Base-by-base conservation (phyloP, 2,329 filamentous ascomycete genomes). In the Clarireedia hainanense region DNA sequence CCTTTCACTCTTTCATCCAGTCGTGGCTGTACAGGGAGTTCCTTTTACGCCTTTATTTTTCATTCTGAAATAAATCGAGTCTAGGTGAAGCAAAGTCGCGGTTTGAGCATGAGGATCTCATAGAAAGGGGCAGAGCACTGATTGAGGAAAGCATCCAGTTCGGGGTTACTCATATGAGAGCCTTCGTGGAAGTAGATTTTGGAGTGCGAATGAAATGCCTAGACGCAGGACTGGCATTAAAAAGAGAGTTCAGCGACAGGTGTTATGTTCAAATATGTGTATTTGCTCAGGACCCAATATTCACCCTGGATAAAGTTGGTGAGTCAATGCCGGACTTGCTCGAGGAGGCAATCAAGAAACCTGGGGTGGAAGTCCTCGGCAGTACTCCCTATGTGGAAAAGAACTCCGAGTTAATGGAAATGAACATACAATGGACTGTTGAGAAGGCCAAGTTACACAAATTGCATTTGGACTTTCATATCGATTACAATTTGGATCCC, bases 351-450 rank as follows among this genome's bases (percentile, higher is more conserved):
- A 67, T 78, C 5, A 62, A 65, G 4, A 69, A 63, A 15, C 67
- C 68, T 2, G 71, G 68, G 2, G 76, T 88, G 1, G 80, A 81
- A 43, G 85, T 76, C 0, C 64, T 89, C 20, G 86, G 86, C 2
- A 83, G 80, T 50, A 87, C 85, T 1, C 86, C 85, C 0, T 89
- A 89, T 63, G 85, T 88, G 2, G 86, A 90, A 68, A 66, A 71
- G 5, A 20, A 68, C 70, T 9, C 75, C 77, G 57, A 72, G 76
- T 23, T 48, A 15, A 37, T 36, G 30, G 37, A 48, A 52, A 65
- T 67, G 49, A 89, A 88, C 63, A 79, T 88, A 17, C 72, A 77
- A 17, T 89, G 82, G 80, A 80, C 85, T 15, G 72, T 86, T 40
- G 70, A 74, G 2, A 72, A 75, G 24, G 82, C 83, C 1, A 65